These are phyloP conservation scores for Lindgomyces ingoldianus DNA, from an alignment of 495 filamentous ascomycete genomes.

Conservation along the genomic window DNA sequence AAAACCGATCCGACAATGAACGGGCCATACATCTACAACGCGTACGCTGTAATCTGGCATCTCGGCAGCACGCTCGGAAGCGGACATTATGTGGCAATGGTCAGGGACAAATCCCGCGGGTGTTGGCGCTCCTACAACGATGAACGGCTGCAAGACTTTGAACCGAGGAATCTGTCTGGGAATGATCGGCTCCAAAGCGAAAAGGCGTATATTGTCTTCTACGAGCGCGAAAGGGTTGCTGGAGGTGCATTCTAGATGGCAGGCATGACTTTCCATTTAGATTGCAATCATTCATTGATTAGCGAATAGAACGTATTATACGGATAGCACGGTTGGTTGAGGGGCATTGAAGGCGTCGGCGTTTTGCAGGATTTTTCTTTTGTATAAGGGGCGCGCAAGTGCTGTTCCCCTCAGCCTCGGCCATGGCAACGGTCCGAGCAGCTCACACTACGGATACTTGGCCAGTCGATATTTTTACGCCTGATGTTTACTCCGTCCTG, in stretches of 20 bases:
- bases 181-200: constrained; percentile 59
- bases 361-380: too few relatives aligned
- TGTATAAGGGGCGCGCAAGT: too few relatives aligned
- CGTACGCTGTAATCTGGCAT: constrained; percentile 72
- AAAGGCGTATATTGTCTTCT: constrained; percentile 71
- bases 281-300: too few relatives aligned
- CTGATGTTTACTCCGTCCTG: neutral
- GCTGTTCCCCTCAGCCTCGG: too few relatives aligned
- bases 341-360: too few relatives aligned
- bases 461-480: too few relatives aligned
- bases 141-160: constrained; percentile 58
- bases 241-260: too few relatives aligned
- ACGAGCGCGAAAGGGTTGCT: constrained; percentile 39
- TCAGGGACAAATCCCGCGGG: constrained; percentile 58
- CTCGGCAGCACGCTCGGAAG: constrained; percentile 62
- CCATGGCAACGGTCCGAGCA: too few relatives aligned
- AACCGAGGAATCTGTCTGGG: constrained; percentile 53
- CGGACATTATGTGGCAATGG: constrained; percentile 70
- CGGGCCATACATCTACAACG: constrained; percentile 68
- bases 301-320: too few relatives aligned
- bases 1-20: constrained; percentile 54
- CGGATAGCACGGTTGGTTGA: too few relatives aligned
- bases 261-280: too few relatives aligned
- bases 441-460: too few relatives aligned
- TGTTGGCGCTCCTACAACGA: constrained; percentile 71